Evolutionary conservation across 1,284 basidiomycete species (phyloP).

Genomic region (Phylloboletellus chloephorus): DNA sequence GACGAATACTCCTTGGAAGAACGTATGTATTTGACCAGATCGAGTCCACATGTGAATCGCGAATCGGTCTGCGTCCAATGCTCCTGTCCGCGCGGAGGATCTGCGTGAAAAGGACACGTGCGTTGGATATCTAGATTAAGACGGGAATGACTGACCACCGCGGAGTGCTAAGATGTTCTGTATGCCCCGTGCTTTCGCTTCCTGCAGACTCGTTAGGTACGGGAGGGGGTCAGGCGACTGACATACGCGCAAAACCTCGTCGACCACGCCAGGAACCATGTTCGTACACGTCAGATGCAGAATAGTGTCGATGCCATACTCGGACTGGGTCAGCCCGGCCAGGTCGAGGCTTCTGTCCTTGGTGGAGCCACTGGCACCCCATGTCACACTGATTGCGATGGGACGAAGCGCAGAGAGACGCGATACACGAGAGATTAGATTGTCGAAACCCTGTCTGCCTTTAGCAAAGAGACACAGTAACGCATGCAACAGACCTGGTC

Average conservation of each 20-base stretch:
- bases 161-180: conserved; percentile 89
- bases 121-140: not conserved
- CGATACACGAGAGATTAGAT: conserved; percentile 76
- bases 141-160: conserved; percentile 53
- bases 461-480: conserved; percentile 15
- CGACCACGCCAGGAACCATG: conserved; percentile 85
- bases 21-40: conserved; percentile 90
- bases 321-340: conserved; percentile 63
- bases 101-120: conserved; percentile 34
- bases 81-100: conserved; percentile 90
- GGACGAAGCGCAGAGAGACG: conserved; percentile 68
- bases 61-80: conserved; percentile 87
- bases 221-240: not conserved
- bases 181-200: conserved; percentile 79
- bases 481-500: conserved; percentile 52
- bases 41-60: conserved; percentile 82
- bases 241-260: conserved; percentile 74
- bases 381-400: conserved; percentile 84
- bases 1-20: conserved; percentile 73
- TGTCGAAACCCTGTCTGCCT: conserved; percentile 68
- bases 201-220: conserved; percentile 40
- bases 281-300: conserved; percentile 98
- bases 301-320: conserved; percentile 77
- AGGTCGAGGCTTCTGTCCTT: conserved; percentile 86
- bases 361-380: conserved; percentile 96